These are phyloP conservation scores for Saccharum officinarum DNA, from an alignment of 176 grass and related monocot genomes.

Conservation along the genomic window DNA sequence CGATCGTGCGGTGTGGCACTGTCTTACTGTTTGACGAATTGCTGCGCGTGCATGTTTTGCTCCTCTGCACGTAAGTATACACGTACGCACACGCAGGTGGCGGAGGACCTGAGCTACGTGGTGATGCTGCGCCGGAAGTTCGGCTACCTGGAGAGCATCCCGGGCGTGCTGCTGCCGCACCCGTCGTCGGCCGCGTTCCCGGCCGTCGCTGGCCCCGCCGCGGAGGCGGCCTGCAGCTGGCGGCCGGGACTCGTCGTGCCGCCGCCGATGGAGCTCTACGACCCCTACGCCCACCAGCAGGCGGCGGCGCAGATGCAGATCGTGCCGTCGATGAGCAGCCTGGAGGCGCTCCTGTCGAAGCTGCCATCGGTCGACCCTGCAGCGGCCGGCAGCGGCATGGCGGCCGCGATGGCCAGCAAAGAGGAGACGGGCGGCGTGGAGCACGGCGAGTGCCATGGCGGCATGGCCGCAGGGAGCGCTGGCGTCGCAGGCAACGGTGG, in stretches of 20 bases:
- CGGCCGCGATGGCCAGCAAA: constrained; percentile 9
- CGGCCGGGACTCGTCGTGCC: constrained; percentile 22
- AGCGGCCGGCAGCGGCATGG: background rate
- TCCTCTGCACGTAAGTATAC: background rate
- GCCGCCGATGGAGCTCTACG: constrained; percentile 54
- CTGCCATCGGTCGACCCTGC: constrained; percentile 49
- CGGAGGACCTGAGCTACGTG: constrained; percentile 88
- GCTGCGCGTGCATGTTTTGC: background rate
- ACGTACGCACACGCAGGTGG: constrained; percentile 34
- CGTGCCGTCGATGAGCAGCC: constrained; percentile 80
- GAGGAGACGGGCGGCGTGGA: background rate
- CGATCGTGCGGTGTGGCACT: background rate
- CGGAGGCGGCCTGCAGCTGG: constrained; percentile 19
- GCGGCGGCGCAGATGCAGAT: constrained; percentile 40
- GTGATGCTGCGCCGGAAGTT: constrained; percentile 90
- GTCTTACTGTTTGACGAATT: background rate
- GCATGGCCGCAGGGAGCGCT: background rate
- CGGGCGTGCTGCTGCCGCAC: constrained; percentile 87
- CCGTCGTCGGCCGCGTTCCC: constrained; percentile 78
- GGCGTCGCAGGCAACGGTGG: background rate
- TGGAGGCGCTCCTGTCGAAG: constrained; percentile 80
- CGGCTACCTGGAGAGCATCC: constrained; percentile 96
- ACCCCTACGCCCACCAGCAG: constrained; percentile 29
- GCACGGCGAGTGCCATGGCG: background rate
- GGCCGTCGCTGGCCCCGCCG: background rate